Evolutionary conservation across 768 basidiomycete species (phyloP).

Genomic region (Tulasnella calospora): DNA sequence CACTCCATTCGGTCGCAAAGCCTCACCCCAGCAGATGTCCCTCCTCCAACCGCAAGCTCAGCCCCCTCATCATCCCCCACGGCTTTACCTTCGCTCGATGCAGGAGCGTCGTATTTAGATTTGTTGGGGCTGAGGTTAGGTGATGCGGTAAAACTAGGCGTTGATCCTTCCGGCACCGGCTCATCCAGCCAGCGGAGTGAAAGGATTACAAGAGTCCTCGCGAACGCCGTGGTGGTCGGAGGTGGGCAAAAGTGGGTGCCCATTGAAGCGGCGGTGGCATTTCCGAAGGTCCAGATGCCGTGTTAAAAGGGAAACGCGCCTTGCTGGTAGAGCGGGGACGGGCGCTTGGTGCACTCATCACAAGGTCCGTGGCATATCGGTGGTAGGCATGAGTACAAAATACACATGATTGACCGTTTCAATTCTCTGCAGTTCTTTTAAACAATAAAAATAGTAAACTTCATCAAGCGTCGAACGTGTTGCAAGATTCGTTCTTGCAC

Average conservation of each 20-base stretch:
- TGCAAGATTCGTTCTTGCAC: slow-evolving; percentile 57
- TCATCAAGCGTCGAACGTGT: slow-evolving; percentile 45
- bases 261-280: background rate
- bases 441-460: slow-evolving; percentile 66
- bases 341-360: slow-evolving; percentile 61
- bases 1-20: slow-evolving; percentile 34
- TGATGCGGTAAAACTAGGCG: slow-evolving; percentile 75
- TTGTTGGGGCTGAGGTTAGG: slow-evolving; percentile 70
- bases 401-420: too few relatives aligned
- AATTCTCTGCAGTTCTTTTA: background rate
- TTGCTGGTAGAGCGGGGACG: slow-evolving; percentile 70
- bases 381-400: too few relatives aligned
- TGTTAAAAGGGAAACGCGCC: slow-evolving; percentile 59
- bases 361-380: slow-evolving; percentile 50
- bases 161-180: slow-evolving; percentile 60
- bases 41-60: slow-evolving; percentile 49
- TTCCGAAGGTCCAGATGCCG: slow-evolving; percentile 46
- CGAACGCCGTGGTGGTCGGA: background rate
- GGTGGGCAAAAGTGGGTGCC: background rate
- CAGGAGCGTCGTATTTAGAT: slow-evolving; percentile 69
- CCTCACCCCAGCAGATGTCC: slow-evolving; percentile 43
- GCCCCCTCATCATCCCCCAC: slow-evolving; percentile 34
- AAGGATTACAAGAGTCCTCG: background rate
- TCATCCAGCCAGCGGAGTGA: background rate
- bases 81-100: background rate